Base-by-base conservation (phyloP, 306 rosid genomes). In the Aeschynomene evenia region DNA sequence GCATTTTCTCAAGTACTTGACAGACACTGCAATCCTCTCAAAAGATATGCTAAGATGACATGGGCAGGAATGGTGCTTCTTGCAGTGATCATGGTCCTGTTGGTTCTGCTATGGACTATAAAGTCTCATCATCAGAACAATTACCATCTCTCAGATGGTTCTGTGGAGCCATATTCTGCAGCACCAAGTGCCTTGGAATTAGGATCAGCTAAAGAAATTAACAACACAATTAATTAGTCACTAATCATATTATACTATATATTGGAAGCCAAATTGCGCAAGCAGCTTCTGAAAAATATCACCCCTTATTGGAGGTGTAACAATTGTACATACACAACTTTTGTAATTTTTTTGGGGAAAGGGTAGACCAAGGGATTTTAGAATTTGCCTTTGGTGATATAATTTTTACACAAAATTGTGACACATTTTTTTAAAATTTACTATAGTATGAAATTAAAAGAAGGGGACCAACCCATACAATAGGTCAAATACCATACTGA, bases 1-100 rank as follows among this genome's bases (percentile, higher is more conserved):
- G 96, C 94, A 50, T 84, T 91, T 20, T 87, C 96, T 3, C 70
- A 87, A 46, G 86, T 91, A 56, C 77, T 87, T 19, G 20, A 33
- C 5, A 19, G 75, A 0, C 97, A 91, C 65, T 91, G 97, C 89
- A 82, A 77, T 66, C 93, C 96, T 42, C 43, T 89, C 84, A 79
- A 85, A 68, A 77, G 33, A 40, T 77, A 74, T 70, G 81, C 69
- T 24, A 22, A 9, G 12, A 83, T 91, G 87, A 87, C 79, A 20
- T 89, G 94, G 91, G 55, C 56, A 18, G 87, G 85, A 40, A 57
- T 80, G 78, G 63, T 77, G 15, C 24, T 82, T 49, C 84, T 91
- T 61, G 80, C 91, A 20, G 28, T 84, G 66, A 12, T 84, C 57
- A 87, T 87, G 97, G 48, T 77, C 24, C 22, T 77, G 21, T 76